These are phyloP conservation scores for Chiua virens DNA, from an alignment of 768 basidiomycete genomes.

Conservation along the genomic window DNA sequence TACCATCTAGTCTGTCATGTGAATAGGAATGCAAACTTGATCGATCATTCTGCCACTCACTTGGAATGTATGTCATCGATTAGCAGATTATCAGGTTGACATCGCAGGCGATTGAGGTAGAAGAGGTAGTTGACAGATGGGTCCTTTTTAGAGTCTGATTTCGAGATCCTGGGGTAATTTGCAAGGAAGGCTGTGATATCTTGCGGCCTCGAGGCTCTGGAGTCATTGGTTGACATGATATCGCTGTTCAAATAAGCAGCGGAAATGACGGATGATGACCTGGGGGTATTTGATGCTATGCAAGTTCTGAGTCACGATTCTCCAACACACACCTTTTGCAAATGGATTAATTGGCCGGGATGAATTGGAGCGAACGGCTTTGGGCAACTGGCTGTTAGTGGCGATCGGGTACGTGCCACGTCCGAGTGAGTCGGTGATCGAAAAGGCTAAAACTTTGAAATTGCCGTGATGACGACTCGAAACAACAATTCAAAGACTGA, in stretches of 20 bases:
- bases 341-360: not conserved
- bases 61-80: conserved; percentile 63
- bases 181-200: conserved; percentile 28
- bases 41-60: conserved; percentile 34
- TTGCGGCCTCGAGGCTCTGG: conserved; percentile 8
- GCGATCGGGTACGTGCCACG: not conserved
- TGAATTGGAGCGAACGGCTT: not conserved
- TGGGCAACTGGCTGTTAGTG: not conserved
- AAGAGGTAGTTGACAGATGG: conserved; percentile 54
- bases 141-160: conserved; percentile 5
- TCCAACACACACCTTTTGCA: not conserved
- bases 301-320: not conserved
- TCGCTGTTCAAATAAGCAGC: conserved; percentile 3
- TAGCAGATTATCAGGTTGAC: conserved; percentile 57
- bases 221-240: conserved; percentile 14
- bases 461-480: not conserved
- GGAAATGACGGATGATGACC: conserved; percentile 10
- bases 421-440: conserved; percentile 7
- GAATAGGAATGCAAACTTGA: not conserved
- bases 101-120: conserved; percentile 56
- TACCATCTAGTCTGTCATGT: conserved; percentile 51
- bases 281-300: not conserved
- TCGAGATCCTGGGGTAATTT: conserved; percentile 19
- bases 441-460: conserved; percentile 20
- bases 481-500: too few relatives aligned